Conservation (phyloP, 176 grass and related monocot species). For the Cocos nucifera region DNA sequence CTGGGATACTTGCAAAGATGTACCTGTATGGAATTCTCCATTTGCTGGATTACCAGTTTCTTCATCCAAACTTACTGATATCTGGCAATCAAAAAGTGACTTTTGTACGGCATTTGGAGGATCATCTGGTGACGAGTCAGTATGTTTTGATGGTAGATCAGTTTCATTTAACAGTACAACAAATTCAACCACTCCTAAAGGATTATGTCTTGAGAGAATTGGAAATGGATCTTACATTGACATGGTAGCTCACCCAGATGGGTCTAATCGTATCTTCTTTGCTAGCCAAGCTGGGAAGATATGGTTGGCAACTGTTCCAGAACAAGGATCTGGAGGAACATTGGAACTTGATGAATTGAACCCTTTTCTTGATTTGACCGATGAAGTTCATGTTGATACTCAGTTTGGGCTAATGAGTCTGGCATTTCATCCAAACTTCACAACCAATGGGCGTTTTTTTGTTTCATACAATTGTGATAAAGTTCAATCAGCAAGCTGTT, state of each 20-base stretch:
- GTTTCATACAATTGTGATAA: constrained; percentile 92
- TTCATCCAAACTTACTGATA: constrained; percentile 51
- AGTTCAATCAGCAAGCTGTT: constrained; percentile 50
- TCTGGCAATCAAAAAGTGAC: constrained; percentile 65
- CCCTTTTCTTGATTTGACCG: constrained; percentile 87
- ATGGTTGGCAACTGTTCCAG: constrained; percentile 67
- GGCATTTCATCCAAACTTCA: constrained; percentile 77
- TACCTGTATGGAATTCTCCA: constrained; percentile 63
- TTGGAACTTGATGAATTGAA: constrained; percentile 45
- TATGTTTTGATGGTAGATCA: constrained; percentile 63
- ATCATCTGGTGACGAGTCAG: constrained; percentile 29
- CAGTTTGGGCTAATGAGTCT: constrained; percentile 82
- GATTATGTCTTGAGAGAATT: constrained; percentile 77
- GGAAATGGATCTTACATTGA: constrained; percentile 80
- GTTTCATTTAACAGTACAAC: constrained; percentile 60
- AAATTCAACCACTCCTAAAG: constrained; percentile 47
- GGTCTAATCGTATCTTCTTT: constrained; percentile 81
- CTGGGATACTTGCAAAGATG: constrained; percentile 63
- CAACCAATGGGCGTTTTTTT: constrained; percentile 73
- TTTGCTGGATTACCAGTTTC: constrained; percentile 45
- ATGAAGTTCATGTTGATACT: constrained; percentile 64
- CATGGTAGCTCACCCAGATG: constrained; percentile 77
- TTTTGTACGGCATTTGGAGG: constrained; percentile 73
- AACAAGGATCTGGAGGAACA: constrained; percentile 56
- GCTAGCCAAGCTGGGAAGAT: constrained; percentile 80